Conservation (phyloP, 257 asterid species). For the Lantana camara region DNA sequence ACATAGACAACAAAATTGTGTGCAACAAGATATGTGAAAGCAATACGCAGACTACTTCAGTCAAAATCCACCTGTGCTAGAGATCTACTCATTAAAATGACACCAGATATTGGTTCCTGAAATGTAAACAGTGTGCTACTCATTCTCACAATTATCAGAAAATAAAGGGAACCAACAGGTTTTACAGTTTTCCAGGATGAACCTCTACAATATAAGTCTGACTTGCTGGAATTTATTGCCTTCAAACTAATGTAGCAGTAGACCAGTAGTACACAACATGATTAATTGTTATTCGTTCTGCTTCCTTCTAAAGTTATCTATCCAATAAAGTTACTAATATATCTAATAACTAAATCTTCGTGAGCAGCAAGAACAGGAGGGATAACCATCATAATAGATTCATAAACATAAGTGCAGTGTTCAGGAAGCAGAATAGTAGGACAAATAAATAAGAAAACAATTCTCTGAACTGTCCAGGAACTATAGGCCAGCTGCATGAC, state of each 20-base stretch:
- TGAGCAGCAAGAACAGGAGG: neutral
- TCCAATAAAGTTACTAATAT: neutral
- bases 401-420: neutral
- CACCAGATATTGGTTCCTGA: no score
- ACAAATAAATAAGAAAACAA: neutral
- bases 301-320: no score
- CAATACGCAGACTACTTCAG: no score
- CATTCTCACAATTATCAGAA: slow-evolving; percentile 9
- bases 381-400: neutral
- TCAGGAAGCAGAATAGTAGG: neutral
- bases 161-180: neutral
- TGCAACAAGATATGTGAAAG: no score
- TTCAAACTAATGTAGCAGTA: neutral
- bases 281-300: neutral
- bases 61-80: no score
- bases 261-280: neutral
- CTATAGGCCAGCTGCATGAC: neutral
- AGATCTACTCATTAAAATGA: no score
- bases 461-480: slow-evolving; percentile 5
- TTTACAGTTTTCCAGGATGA: neutral
- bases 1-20: neutral
- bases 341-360: neutral
- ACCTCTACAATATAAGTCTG: neutral
- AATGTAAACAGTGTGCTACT: neutral
- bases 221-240: neutral